Conservation (phyloP, 2,329 filamentous ascomycete genomes). For the Cryphonectria japonica region DNA sequence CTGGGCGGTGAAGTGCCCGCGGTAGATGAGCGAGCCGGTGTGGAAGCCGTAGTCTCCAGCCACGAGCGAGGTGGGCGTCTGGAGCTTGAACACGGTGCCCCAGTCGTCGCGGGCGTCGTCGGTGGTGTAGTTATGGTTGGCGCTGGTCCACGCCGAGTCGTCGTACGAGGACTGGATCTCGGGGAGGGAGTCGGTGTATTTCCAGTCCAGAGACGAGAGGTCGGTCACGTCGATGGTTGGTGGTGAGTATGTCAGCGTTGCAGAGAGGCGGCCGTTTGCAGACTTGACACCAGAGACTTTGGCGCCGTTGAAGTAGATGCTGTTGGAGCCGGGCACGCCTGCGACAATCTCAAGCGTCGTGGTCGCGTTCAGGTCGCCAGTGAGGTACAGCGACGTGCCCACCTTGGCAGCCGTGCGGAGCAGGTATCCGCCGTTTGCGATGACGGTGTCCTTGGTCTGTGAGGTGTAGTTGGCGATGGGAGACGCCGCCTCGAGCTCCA, state of each 20-base stretch:
- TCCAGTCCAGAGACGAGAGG: conserved; percentile 66
- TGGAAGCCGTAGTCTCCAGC: conserved; percentile 75
- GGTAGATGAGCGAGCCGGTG: conserved; percentile 69
- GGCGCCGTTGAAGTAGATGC: conserved; percentile 48
- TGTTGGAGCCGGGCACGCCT: conserved; percentile 53
- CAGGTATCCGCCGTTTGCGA: conserved; percentile 67
- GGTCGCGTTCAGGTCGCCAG: conserved; percentile 74
- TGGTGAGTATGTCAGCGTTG: conserved; percentile 46
- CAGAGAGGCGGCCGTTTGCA: conserved; percentile 49
- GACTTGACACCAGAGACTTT: conserved; percentile 38
- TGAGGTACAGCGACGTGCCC: conserved; percentile 61
- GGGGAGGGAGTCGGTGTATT: conserved; percentile 70
- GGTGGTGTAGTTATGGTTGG: conserved; percentile 56
- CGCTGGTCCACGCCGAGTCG: conserved; percentile 68
- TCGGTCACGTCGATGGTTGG: conserved; percentile 60
- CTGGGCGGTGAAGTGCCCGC: conserved; percentile 68
- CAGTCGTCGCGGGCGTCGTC: conserved; percentile 57
- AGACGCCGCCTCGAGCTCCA: conserved; percentile 48
- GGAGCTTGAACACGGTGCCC: conserved; percentile 41
- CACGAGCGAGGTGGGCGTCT: conserved; percentile 70
- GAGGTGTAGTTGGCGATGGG: conserved; percentile 37
- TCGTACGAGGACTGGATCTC: conserved; percentile 68
- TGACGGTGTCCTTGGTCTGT: conserved; percentile 45
- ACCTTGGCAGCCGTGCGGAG: conserved; percentile 62
- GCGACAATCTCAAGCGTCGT: conserved; percentile 71